A percentile compares a stretch with the other conserved stretches of the same genome.
phyloP scores from a whole-genome alignment of 148 eudicot genomes.

The Simmondsia chinensis region DNA sequence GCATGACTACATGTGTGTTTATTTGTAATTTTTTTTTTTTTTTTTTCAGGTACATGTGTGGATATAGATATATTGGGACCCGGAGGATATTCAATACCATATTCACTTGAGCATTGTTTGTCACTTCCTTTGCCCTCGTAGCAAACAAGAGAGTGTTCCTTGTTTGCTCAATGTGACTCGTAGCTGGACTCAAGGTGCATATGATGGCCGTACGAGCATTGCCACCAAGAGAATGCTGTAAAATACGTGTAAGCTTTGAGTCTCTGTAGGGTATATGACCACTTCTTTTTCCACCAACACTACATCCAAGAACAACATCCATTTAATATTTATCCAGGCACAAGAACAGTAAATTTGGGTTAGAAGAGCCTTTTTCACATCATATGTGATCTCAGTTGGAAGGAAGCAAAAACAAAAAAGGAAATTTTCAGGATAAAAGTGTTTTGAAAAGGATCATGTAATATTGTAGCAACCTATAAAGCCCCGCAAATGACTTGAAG shows the following conservation, averaged over 20 bases:
- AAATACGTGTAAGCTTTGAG: conserved; percentile 87
- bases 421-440: too few species aligned
- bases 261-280: conserved; percentile 91
- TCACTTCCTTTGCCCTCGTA: conserved; percentile 89
- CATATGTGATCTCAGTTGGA: too few species aligned
- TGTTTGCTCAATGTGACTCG: conserved; percentile 76
- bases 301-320: conserved; percentile 16
- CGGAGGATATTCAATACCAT: conserved; percentile 36
- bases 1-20: too few species aligned
- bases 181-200: conserved; percentile 92
- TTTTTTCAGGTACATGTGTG: too few species aligned
- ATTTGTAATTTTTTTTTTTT: too few species aligned
- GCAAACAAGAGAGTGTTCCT: conserved; percentile 80
- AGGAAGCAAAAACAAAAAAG: too few species aligned
- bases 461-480: too few species aligned
- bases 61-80: background rate
- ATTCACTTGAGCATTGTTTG: conserved; percentile 89
- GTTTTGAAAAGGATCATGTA: too few species aligned
- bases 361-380: too few species aligned
- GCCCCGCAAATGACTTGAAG: too few species aligned
- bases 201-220: conserved; percentile 96
- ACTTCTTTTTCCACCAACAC: conserved; percentile 76
- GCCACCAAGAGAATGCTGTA: conserved; percentile 92
- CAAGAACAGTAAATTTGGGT: background rate
- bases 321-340: background rate